phyloP scores from a whole-genome alignment of 495 filamentous ascomycete species.

The Zalerion maritima region DNA sequence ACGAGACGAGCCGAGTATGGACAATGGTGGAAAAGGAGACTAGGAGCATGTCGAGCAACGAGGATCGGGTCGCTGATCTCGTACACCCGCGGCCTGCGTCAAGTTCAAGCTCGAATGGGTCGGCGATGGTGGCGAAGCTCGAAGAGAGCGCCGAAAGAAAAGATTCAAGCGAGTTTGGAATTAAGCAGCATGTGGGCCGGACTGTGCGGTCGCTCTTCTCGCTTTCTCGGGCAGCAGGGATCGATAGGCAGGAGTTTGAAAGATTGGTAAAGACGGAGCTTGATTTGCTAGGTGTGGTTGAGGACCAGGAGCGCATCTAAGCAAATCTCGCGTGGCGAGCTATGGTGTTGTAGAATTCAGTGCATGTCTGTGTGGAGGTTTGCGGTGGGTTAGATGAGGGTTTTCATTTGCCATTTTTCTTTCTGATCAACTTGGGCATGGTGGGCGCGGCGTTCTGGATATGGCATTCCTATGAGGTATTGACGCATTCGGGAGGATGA shows the following conservation, averaged over 20 bases:
- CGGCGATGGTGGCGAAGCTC: slow-evolving; percentile 46
- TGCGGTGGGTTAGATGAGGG: too few relatives aligned
- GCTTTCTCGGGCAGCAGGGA: slow-evolving; percentile 63
- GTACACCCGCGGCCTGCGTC: slow-evolving; percentile 33
- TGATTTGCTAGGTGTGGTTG: slow-evolving; percentile 60
- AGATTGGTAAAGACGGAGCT: slow-evolving; percentile 65
- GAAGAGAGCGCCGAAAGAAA: slow-evolving; percentile 50
- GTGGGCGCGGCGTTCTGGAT: too few relatives aligned
- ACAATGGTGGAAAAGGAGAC: slow-evolving; percentile 16
- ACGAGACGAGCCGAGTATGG: slow-evolving; percentile 11
- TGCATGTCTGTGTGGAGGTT: slow-evolving; percentile 3
- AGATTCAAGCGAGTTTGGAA: slow-evolving; percentile 57
- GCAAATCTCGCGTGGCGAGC: not conserved
- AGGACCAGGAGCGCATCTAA: slow-evolving; percentile 37
- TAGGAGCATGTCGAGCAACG: slow-evolving; percentile 5
- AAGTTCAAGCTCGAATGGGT: slow-evolving; percentile 39
- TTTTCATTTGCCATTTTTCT: too few relatives aligned
- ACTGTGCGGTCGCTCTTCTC: slow-evolving; percentile 82
- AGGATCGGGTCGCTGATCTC: too few relatives aligned
- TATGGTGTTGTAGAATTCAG: not conserved
- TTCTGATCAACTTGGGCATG: too few relatives aligned
- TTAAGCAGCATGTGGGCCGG: slow-evolving; percentile 78
- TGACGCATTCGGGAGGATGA: too few relatives aligned
- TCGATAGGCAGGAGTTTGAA: slow-evolving; percentile 75
- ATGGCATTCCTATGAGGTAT: too few relatives aligned